Conservation (phyloP, 1,139 yeast species). For the Oligophagozyma castellii region DNA sequence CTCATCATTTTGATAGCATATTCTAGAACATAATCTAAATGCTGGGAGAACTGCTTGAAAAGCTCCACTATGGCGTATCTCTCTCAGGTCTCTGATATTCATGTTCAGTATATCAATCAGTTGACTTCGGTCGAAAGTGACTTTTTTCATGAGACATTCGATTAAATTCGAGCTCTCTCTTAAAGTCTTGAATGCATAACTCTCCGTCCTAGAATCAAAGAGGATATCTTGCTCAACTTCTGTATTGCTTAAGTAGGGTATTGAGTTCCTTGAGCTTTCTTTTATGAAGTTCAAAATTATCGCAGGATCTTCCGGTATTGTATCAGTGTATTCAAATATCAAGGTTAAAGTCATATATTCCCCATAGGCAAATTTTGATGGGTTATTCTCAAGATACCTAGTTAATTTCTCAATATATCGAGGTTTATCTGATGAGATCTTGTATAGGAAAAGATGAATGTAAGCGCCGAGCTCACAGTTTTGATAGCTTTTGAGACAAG, state of each 20-base stretch:
- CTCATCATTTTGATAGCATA: slow-evolving; percentile 30
- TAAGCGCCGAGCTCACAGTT: slow-evolving; percentile 77
- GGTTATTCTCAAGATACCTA: too few species aligned
- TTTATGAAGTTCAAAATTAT: too few species aligned
- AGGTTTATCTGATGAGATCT: too few species aligned
- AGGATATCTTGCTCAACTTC: too few species aligned
- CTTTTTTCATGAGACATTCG: slow-evolving; percentile 26
- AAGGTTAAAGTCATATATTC: too few species aligned
- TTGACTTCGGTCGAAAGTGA: slow-evolving; percentile 15
- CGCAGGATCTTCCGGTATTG: too few species aligned
- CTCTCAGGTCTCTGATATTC: slow-evolving; percentile 51
- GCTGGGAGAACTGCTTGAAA: slow-evolving; percentile 79
- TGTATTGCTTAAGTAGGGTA: too few species aligned
- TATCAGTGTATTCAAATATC: too few species aligned
- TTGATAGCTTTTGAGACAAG: slow-evolving; percentile 48
- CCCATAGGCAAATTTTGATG: too few species aligned
- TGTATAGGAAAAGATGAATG: slow-evolving; percentile 37
- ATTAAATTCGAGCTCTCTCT: slow-evolving; percentile 58
- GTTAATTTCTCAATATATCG: too few species aligned
- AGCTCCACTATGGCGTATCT: slow-evolving; percentile 82
- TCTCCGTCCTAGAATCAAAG: too few species aligned
- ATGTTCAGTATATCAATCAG: slow-evolving; percentile 36
- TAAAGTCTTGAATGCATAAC: slow-evolving; percentile 75
- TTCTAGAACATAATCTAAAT: slow-evolving; percentile 45
- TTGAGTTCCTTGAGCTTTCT: too few species aligned